Evolutionary conservation across 2,329 filamentous ascomycete species (phyloP).

Genomic region (Hypoxylon sp.): DNA sequence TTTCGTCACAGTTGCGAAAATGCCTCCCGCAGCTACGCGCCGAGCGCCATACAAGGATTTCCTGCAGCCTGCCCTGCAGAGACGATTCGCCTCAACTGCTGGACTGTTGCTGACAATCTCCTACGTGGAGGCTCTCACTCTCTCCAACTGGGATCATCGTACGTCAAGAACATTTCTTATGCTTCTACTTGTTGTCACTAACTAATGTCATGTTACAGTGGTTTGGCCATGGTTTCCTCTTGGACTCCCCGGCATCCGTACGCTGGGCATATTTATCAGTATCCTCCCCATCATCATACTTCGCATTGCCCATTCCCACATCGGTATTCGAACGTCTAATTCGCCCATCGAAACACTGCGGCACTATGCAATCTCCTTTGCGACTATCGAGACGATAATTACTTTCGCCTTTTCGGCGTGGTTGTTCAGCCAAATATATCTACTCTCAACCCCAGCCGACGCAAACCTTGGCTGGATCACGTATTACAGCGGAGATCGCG

Average conservation of each 20-base stretch:
- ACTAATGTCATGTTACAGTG: conserved; percentile 62
- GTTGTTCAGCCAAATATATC: conserved; percentile 84
- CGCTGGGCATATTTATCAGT: conserved; percentile 81
- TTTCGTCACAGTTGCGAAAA: conserved; percentile 64
- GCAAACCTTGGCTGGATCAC: conserved; percentile 81
- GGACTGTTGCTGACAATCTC: conserved; percentile 78
- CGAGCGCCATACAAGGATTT: conserved; percentile 85
- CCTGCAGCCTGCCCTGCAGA: conserved; percentile 88
- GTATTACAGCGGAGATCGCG: conserved; percentile 77
- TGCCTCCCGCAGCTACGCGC: conserved; percentile 69
- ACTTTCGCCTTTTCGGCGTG: conserved; percentile 85
- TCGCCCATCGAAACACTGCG: conserved; percentile 77
- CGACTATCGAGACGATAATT: conserved; percentile 77
- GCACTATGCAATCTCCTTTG: conserved; percentile 69
- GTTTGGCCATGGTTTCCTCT: conserved; percentile 91
- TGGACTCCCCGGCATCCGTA: conserved; percentile 80
- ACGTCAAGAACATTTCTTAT: conserved; percentile 55
- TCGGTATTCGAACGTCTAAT: conserved; percentile 78
- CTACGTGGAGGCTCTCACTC: conserved; percentile 78
- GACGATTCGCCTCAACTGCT: conserved; percentile 85
- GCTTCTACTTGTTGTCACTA: not conserved
- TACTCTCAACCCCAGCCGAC: conserved; percentile 75
- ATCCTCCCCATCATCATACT: conserved; percentile 85
- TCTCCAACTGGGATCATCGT: conserved; percentile 80
- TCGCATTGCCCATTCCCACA: conserved; percentile 86